Evolutionary conservation across 2,329 filamentous ascomycete species (phyloP).

Genomic region (Bipolaris victoriae): DNA sequence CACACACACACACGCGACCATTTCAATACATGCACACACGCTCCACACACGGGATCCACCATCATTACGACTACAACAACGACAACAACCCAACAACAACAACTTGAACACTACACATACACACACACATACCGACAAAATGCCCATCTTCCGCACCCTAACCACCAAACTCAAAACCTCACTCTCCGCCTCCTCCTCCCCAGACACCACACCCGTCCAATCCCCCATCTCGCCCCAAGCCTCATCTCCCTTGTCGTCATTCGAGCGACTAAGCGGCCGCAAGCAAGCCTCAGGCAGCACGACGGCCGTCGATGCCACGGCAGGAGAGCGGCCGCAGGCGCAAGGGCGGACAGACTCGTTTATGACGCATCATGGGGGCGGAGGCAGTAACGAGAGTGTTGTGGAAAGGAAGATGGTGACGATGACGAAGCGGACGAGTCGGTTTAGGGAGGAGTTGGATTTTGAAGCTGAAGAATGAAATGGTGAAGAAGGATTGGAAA

Average conservation of each 20-base stretch:
- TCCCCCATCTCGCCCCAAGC: constrained; percentile 26
- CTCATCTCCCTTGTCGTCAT: constrained; percentile 15
- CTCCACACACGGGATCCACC: background rate
- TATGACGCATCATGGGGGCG: constrained; percentile 22
- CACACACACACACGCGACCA: background rate
- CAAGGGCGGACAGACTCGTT: constrained; percentile 30
- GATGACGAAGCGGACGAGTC: constrained; percentile 34
- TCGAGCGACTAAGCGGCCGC: constrained; percentile 35
- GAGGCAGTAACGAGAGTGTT: constrained; percentile 20
- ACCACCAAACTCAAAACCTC: constrained; percentile 42
- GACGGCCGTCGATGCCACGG: constrained; percentile 7
- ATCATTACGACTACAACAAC: background rate
- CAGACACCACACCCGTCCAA: constrained; percentile 22
- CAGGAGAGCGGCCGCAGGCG: constrained; percentile 20
- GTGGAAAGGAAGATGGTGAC: constrained; percentile 28
- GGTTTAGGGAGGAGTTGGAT: constrained; percentile 42
- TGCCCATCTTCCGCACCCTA: constrained; percentile 41
- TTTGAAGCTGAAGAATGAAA: constrained; percentile 20
- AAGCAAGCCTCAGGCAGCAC: constrained; percentile 17
- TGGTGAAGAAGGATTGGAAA: background rate
- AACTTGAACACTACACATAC: background rate
- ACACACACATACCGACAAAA: constrained; percentile 14
- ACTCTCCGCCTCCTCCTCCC: constrained; percentile 33
- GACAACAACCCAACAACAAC: background rate
- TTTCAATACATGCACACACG: constrained; percentile 12